Conservation (phyloP, 2,329 filamentous ascomycete species). For the Neofusicoccum sp. region DNA sequence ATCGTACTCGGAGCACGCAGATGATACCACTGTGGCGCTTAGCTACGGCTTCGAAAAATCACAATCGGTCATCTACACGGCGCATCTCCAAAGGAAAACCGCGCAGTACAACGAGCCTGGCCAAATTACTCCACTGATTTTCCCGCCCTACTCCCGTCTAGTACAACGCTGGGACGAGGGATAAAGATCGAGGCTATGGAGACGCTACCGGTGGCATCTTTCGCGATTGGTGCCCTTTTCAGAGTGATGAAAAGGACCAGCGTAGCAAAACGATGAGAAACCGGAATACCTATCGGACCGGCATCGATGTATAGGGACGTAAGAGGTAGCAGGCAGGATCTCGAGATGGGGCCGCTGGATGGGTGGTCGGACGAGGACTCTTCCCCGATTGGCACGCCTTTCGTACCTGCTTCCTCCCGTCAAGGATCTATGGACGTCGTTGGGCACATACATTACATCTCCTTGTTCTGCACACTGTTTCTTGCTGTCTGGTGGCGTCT, state of each 20-base stretch:
- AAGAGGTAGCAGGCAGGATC: background rate
- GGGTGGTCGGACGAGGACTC: background rate
- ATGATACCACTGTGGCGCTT: background rate
- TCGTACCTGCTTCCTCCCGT: background rate
- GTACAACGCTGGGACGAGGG: background rate
- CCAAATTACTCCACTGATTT: no score
- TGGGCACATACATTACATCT: background rate
- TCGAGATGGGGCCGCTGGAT: background rate
- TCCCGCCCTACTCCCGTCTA: no score
- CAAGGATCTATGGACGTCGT: background rate
- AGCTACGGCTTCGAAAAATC: background rate
- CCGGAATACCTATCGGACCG: background rate
- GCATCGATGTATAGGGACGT: background rate
- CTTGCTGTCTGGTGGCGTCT: no score
- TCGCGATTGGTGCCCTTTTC: background rate
- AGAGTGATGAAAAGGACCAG: background rate
- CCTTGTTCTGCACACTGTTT: no score
- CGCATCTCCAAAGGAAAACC: background rate
- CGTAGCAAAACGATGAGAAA: background rate
- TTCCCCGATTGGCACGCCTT: background rate
- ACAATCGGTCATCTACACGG: background rate
- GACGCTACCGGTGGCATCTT: background rate
- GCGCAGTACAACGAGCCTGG: background rate
- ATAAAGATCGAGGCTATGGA: background rate
- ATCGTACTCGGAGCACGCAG: background rate